These are phyloP conservation scores for Guyanaporus albipodus DNA, from an alignment of 768 basidiomycete genomes.

Conservation along the genomic window DNA sequence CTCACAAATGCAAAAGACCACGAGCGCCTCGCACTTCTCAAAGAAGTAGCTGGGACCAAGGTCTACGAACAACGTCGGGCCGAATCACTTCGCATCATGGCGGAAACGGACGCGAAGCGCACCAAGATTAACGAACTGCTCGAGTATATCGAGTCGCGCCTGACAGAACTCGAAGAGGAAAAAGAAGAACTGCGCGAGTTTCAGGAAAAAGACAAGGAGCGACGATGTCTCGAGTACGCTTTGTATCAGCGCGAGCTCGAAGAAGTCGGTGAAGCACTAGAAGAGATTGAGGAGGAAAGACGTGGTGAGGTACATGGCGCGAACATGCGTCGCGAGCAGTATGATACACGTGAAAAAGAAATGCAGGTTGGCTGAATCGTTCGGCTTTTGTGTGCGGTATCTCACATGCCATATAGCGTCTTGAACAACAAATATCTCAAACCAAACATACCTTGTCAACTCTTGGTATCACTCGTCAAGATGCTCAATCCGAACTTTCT, in stretches of 20 bases:
- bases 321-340: constrained; percentile 79
- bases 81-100: constrained; percentile 95
- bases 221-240: constrained; percentile 92
- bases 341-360: constrained; percentile 77
- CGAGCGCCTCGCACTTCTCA: constrained; percentile 89
- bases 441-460: constrained; percentile 71
- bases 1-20: constrained; percentile 96
- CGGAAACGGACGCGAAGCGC: constrained; percentile 91
- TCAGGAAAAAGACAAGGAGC: constrained; percentile 91
- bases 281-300: constrained; percentile 82
- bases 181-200: constrained; percentile 97
- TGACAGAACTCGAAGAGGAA: constrained; percentile 93
- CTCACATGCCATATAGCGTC: constrained; percentile 42
- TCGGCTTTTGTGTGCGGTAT: not conserved
- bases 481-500: constrained; percentile 77
- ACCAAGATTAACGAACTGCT: constrained; percentile 88
- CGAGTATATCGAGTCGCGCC: constrained; percentile 84
- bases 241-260: constrained; percentile 87
- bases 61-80: constrained; percentile 93
- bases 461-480: constrained; percentile 62
- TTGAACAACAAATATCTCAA: constrained; percentile 70
- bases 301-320: constrained; percentile 78
- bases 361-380: constrained; percentile 55
- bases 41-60: constrained; percentile 97
- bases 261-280: constrained; percentile 82